Evolutionary conservation across 2,329 filamentous ascomycete species (phyloP).

Genomic region (Hirsutella rhossiliensis): DNA sequence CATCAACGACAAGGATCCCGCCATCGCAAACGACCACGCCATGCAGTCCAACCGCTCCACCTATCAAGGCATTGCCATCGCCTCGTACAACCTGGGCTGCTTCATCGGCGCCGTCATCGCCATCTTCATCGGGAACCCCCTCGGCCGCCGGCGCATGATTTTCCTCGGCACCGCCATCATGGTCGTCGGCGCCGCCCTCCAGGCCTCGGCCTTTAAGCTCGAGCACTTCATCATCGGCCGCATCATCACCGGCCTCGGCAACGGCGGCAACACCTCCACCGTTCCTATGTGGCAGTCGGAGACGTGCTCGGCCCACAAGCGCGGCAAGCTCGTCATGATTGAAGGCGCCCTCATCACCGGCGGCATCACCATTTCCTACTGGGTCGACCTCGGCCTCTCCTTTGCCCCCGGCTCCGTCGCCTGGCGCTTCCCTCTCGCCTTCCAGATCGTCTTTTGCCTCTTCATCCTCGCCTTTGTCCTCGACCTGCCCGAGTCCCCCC

Average conservation of each 20-base stretch:
- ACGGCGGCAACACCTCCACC: conserved; percentile 45
- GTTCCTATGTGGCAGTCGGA: conserved; percentile 50
- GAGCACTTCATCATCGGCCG: conserved; percentile 45
- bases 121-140: conserved; percentile 51
- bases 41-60: conserved; percentile 29
- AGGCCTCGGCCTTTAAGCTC: conserved; percentile 41
- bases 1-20: conserved; percentile 25
- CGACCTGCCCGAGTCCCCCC: conserved; percentile 40
- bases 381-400: conserved; percentile 47
- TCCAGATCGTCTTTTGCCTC: conserved; percentile 44
- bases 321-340: conserved; percentile 49
- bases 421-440: conserved; percentile 48
- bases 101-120: conserved; percentile 52
- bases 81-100: conserved; percentile 48
- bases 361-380: conserved; percentile 46
- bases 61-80: conserved; percentile 41
- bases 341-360: conserved; percentile 46
- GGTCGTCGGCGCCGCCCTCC: conserved; percentile 44
- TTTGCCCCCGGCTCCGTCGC: conserved; percentile 28
- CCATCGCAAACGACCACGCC: conserved; percentile 19
- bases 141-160: conserved; percentile 47
- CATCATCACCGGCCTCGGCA: conserved; percentile 46
- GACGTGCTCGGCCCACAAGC: conserved; percentile 42
- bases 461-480: conserved; percentile 42
- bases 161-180: conserved; percentile 47